Evolutionary conservation across 139 green algal species (phyloP), one percentile per base, ranked within the genome.

Genomic region (Monoraphidium neglectum): DNA sequence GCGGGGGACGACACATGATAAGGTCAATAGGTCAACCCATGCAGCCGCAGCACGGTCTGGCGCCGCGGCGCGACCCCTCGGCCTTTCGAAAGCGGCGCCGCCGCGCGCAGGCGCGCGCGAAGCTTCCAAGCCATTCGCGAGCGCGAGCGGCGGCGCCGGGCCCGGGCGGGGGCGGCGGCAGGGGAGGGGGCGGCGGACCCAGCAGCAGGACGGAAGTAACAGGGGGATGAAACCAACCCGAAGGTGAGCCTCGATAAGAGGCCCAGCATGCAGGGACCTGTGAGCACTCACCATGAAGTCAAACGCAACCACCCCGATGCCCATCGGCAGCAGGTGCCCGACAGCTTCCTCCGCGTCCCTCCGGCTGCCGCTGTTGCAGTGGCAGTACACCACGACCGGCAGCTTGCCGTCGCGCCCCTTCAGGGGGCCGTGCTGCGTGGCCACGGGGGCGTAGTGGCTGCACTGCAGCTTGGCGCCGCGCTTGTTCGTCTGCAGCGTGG

Each of bases 271-370:
- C 51, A 60, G 51, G 18, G 18, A 21, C 51, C 51, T 28, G 18
- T 60, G 51, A 60, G 2, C 23, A 35, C 86, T 75, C 70, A 93
- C 92, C 72, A 84, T 82, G 82, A 97, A 98, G 86, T 98, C 94
- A 28, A 97, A 64, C 6, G 86, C 83, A 63, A 98, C 93, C 0
- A 98, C 92, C 15, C 87, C 88, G 24, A 96, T 85, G 15, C 89
- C 87, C 5, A 87, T 75, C 0, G 93, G 92, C 30, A 98, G 81
- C 38, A 97, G 76, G 53, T 89, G 65, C 35, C 74, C 82, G n/a
- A 97, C 64, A 0, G 93, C 90, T 74, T 98, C 94, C 70, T 96
- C 91, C 0, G 90, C 87, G 70, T 96, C 94, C 0, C 91, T 77
- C 47, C 92, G 68, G 78, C 84, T 93, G 74, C 94, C 94, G 74